Percentiles rank a stretch among this genome's conserved stretches.
Conservation (phyloP, 306 rosid species). For the Benincasa hispida region DNA sequence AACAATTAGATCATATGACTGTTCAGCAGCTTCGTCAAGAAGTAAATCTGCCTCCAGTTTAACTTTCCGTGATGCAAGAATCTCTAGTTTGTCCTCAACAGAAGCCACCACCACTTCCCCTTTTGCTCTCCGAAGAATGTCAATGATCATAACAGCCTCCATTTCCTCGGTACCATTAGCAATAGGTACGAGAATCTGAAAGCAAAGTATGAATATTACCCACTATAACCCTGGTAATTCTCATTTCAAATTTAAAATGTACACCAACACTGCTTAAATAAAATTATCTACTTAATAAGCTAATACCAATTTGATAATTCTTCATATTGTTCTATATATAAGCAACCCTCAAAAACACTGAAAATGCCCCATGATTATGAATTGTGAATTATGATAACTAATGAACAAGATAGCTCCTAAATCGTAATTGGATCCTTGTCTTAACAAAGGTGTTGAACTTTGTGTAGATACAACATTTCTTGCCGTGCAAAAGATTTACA, state of each 20-base stretch:
- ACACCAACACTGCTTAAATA: background rate
- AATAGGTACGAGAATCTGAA: conserved; percentile 83
- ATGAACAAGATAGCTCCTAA: background rate
- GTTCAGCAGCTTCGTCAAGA: conserved; percentile 62
- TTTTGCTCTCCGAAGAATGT: conserved; percentile 67
- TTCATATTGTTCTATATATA: background rate
- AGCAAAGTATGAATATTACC: conserved; percentile 9
- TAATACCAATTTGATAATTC: background rate
- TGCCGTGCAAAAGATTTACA: background rate
- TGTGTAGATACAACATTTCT: background rate
- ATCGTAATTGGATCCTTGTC: background rate
- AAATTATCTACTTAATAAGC: background rate
- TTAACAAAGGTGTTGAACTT: background rate
- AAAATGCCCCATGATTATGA: background rate
- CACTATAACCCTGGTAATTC: background rate
- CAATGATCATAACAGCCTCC: conserved; percentile 79
- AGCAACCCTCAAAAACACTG: background rate
- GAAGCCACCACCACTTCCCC: conserved; percentile 86
- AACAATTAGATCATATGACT: conserved; percentile 65
- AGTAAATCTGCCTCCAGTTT: conserved; percentile 75
- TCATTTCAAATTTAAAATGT: background rate
- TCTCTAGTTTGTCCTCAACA: conserved; percentile 56
- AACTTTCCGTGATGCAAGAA: conserved; percentile 62
- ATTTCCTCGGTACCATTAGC: conserved; percentile 90
- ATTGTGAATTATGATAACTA: no score